Conservation (phyloP, 345 rosid genomes). For the Eucalyptus caleyi region DNA sequence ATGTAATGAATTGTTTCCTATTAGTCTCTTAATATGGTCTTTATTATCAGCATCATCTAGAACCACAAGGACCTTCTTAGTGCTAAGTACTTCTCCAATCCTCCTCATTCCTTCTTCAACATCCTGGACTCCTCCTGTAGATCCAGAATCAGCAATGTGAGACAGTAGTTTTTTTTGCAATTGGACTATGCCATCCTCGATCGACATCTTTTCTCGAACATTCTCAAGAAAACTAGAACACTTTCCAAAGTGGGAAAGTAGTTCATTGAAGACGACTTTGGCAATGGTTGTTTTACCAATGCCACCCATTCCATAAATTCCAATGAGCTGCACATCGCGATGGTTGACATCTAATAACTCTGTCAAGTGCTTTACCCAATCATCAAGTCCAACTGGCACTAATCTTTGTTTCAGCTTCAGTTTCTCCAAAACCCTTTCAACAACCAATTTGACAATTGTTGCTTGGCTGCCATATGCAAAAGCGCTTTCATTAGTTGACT, state of each 20-base stretch:
- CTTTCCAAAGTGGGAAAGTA: not conserved
- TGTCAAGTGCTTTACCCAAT: not conserved
- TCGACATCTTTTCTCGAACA: too few relatives aligned
- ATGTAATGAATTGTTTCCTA: too few relatives aligned
- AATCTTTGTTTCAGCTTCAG: accelerated
- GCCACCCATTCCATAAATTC: not conserved
- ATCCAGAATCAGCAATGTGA: too few relatives aligned
- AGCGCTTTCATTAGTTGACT: not conserved
- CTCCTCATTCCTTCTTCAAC: too few relatives aligned
- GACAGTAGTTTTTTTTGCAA: too few relatives aligned
- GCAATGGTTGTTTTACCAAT: not conserved
- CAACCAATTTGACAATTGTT: not conserved
- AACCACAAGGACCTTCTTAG: too few relatives aligned
- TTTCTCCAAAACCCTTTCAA: not conserved
- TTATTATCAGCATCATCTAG: too few relatives aligned
- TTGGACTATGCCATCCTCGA: too few relatives aligned
- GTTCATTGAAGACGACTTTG: not conserved
- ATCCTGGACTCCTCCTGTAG: too few relatives aligned
- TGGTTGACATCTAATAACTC: not conserved
- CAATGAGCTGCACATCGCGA: not conserved
- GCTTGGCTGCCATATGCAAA: not conserved
- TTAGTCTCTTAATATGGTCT: too few relatives aligned
- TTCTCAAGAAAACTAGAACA: too few relatives aligned
- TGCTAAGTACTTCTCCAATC: too few relatives aligned
- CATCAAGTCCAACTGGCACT: not conserved